These are phyloP conservation scores for Alternaria arbusti DNA, from an alignment of 2,329 filamentous ascomycete species.

Conservation along the genomic window DNA sequence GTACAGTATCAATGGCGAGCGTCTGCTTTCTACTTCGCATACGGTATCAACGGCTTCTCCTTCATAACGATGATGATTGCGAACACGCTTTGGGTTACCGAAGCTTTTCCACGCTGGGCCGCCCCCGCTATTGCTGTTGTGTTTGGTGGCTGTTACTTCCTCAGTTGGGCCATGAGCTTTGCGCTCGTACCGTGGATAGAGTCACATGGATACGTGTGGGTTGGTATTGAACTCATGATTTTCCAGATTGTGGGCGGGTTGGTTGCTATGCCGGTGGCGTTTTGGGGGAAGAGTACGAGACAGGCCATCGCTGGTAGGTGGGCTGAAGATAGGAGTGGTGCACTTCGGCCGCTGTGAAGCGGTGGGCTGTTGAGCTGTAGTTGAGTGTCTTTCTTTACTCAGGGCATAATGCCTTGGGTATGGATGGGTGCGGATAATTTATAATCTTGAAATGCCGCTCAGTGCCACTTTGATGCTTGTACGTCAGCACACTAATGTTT, in stretches of 20 bases:
- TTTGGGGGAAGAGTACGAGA: slow-evolving; percentile 38
- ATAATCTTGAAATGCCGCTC: neutral
- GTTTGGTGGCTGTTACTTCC: slow-evolving; percentile 29
- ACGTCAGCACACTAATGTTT: too few species aligned
- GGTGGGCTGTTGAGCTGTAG: neutral
- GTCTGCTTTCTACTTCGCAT: slow-evolving; percentile 29
- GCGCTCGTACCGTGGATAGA: slow-evolving; percentile 32
- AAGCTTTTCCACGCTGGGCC: slow-evolving; percentile 43
- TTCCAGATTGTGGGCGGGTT: slow-evolving; percentile 42
- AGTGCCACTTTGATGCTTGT: neutral
- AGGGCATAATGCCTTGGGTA: neutral
- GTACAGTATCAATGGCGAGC: slow-evolving; percentile 22
- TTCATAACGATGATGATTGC: slow-evolving; percentile 30
- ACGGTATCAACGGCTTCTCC: slow-evolving; percentile 38
- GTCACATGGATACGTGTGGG: slow-evolving; percentile 33
- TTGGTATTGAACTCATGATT: slow-evolving; percentile 45
- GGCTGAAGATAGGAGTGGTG: slow-evolving; percentile 34
- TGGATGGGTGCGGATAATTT: neutral
- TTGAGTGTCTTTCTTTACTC: neutral
- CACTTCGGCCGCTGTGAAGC: slow-evolving; percentile 29
- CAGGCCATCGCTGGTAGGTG: slow-evolving; percentile 39
- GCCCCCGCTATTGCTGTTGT: slow-evolving; percentile 38
- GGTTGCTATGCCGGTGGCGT: slow-evolving; percentile 35
- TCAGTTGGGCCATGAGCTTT: slow-evolving; percentile 33
- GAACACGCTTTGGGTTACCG: slow-evolving; percentile 41